phyloP scores from a whole-genome alignment of 1,139 yeast genomes.

The Taphrina betulina region DNA sequence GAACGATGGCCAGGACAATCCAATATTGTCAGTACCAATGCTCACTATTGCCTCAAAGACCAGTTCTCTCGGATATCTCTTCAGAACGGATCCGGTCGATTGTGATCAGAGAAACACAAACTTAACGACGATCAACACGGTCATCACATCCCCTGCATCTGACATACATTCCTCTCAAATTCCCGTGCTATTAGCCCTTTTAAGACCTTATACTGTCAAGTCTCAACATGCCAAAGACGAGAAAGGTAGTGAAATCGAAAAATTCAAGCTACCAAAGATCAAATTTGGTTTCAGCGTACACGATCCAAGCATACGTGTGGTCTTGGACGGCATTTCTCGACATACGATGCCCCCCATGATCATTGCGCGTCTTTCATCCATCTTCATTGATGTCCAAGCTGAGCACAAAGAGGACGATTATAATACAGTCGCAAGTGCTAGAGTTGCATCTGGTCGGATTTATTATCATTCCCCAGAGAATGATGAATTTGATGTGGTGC shows the following conservation, averaged over 20 bases:
- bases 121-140: conserved; percentile 43
- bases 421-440: not conserved
- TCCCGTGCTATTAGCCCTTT: conserved; percentile 14
- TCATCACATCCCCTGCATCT: conserved; percentile 46
- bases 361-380: conserved; percentile 9
- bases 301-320: conserved; percentile 27
- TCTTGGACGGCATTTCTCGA: conserved; percentile 6
- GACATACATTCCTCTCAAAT: conserved; percentile 37
- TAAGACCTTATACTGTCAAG: conserved; percentile 6
- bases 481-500: conserved; percentile 21
- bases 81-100: conserved; percentile 39
- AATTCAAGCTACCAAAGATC: not conserved
- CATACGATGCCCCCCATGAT: conserved; percentile 30
- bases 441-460: conserved; percentile 15
- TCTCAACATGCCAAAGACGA: not conserved
- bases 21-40: conserved; percentile 47
- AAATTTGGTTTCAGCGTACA: conserved; percentile 16
- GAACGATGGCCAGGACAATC: conserved; percentile 43
- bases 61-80: conserved; percentile 45
- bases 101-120: conserved; percentile 37
- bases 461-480: conserved; percentile 19
- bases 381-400: conserved; percentile 11
- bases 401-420: not conserved
- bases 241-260: not conserved
- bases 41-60: conserved; percentile 46